phyloP scores from a whole-genome alignment of 2,329 filamentous ascomycete species.

The Claviceps monticola region DNA sequence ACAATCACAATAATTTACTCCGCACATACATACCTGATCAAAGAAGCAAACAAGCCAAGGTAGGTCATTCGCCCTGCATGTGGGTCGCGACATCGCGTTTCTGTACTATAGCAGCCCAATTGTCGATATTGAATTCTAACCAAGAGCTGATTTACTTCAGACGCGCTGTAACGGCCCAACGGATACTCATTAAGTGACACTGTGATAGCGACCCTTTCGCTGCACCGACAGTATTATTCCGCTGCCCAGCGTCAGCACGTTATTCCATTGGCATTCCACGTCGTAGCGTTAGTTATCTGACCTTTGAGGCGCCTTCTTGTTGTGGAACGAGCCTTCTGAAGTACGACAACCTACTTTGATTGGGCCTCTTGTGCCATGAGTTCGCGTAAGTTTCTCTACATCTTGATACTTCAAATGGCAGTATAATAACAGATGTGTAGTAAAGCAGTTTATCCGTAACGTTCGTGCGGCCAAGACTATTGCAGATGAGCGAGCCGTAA shows the following conservation, averaged over 20 bases:
- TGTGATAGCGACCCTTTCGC: neutral
- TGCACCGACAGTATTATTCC: neutral
- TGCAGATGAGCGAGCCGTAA: constrained; percentile 93
- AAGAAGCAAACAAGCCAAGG: no score
- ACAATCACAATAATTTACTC: no score
- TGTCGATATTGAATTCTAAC: no score
- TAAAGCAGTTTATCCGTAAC: constrained; percentile 99
- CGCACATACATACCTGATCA: no score
- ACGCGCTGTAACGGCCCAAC: neutral
- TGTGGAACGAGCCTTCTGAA: constrained; percentile 2
- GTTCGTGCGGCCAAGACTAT: constrained; percentile 98
- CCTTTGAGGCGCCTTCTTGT: neutral
- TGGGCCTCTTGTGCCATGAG: constrained; percentile 20
- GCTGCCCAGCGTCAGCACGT: neutral
- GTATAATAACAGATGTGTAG: constrained; percentile 30
- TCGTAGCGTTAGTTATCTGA: neutral
- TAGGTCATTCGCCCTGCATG: no score
- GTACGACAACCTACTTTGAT: neutral
- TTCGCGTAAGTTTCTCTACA: constrained; percentile 19
- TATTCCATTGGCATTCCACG: neutral
- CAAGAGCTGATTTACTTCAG: no score
- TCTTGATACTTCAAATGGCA: constrained; percentile 5
- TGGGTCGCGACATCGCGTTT: no score
- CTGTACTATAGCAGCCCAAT: no score
- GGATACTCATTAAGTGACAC: neutral